Percentiles rank a stretch among this genome's conserved stretches.
phyloP scores from a whole-genome alignment of 2,329 filamentous ascomycete species.

The Colletotrichum sp. region DNA sequence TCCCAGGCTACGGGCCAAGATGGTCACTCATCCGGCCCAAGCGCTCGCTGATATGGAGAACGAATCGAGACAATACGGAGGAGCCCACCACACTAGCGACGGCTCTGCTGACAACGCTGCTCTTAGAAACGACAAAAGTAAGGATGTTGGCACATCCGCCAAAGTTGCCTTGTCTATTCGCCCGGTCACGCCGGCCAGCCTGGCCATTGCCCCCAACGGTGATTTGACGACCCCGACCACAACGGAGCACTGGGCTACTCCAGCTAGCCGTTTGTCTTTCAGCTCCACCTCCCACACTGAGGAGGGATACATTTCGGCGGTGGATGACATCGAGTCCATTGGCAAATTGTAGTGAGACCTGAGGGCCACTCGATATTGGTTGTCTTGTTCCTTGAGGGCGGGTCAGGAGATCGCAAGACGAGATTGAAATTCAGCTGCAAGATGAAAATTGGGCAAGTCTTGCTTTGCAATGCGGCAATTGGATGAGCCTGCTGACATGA shows the following conservation, averaged over 20 bases:
- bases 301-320: background rate
- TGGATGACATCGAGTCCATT: background rate
- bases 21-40: background rate
- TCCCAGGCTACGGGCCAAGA: background rate
- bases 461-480: background rate
- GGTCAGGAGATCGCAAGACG: background rate
- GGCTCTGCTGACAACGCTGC: background rate
- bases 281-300: background rate
- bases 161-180: background rate
- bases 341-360: background rate
- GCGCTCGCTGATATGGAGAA: slow-evolving; percentile 7
- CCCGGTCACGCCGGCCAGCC: slow-evolving; percentile 14
- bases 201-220: background rate
- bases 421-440: background rate
- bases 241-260: slow-evolving; percentile 14
- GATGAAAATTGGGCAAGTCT: background rate
- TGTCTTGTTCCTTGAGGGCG: background rate
- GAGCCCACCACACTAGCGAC: background rate
- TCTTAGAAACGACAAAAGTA: background rate
- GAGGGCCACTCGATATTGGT: background rate
- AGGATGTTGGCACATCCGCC: background rate
- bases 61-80: background rate
- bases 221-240: slow-evolving; percentile 8
- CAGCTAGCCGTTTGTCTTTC: slow-evolving; percentile 12
- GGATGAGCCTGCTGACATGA: background rate